Percentiles rank a stretch among this genome's conserved stretches.
Evolutionary conservation across 176 grass and related monocot genomes (phyloP).

Genomic region (Cocos nucifera): DNA sequence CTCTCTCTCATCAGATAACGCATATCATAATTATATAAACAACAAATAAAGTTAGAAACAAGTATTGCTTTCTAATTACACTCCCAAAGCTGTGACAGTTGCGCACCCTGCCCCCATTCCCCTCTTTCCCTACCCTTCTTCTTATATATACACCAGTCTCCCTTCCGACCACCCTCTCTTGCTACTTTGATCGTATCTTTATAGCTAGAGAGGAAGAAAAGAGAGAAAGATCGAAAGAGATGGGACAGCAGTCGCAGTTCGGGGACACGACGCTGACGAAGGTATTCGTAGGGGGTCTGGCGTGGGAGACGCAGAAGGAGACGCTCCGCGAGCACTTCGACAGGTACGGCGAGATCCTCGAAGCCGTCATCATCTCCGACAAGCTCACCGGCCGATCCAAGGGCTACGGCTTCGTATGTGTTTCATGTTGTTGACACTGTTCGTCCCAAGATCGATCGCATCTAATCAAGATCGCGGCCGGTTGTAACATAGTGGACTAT

Average conservation of each 20-base stretch:
- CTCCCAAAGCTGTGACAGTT: no score
- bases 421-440: no score
- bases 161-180: background rate
- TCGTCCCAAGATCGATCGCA: no score
- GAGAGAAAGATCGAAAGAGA: background rate
- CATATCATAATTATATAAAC: no score
- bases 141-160: no score
- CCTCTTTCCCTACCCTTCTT: no score
- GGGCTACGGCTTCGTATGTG: slow-evolving; percentile 88
- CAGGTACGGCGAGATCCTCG: slow-evolving; percentile 83
- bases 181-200: background rate
- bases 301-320: slow-evolving; percentile 97
- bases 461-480: no score
- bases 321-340: slow-evolving; percentile 92
- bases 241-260: slow-evolving; percentile 46
- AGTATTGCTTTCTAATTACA: no score
- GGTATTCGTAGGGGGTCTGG: slow-evolving; percentile 96
- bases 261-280: slow-evolving; percentile 92
- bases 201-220: slow-evolving; percentile 10
- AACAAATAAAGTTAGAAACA: no score
- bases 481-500: no score
- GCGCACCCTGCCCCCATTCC: no score
- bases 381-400: slow-evolving; percentile 98
- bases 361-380: slow-evolving; percentile 98
- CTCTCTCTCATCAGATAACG: no score